These are phyloP conservation scores for Mycena haematopus DNA, from an alignment of 768 basidiomycete species.

Conservation along the genomic window DNA sequence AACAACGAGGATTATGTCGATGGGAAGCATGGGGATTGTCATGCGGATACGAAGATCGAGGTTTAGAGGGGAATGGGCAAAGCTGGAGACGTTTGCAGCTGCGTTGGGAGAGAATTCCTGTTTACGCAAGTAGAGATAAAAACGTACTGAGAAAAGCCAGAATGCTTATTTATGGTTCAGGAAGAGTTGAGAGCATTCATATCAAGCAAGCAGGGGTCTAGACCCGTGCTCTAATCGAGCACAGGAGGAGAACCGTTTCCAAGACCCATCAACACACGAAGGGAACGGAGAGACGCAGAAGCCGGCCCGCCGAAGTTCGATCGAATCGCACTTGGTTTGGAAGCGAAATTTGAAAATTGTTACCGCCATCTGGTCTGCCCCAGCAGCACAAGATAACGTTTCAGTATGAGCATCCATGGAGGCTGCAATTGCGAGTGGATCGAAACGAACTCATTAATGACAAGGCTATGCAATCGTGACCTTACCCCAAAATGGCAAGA, in stretches of 20 bases:
- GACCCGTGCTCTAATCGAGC: neutral
- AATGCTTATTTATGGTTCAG: constrained; percentile 6
- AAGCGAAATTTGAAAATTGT: neutral
- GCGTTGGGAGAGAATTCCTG: constrained; percentile 37
- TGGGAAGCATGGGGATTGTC: constrained; percentile 44
- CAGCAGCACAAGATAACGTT: neutral
- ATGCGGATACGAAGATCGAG: constrained; percentile 4
- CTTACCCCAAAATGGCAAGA: too few relatives aligned
- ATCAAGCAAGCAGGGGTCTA: neutral
- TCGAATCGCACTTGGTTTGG: constrained; percentile 8
- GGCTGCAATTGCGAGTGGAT: too few relatives aligned
- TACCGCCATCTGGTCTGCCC: neutral
- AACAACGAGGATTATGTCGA: constrained; percentile 55
- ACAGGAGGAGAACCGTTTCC: constrained; percentile 6
- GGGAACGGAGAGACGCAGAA: constrained; percentile 1
- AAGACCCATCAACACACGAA: constrained; percentile 9
- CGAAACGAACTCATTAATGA: too few relatives aligned
- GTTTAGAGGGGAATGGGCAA: constrained; percentile 19
- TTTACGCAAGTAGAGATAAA: constrained; percentile 37
- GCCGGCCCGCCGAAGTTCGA: constrained; percentile 14
- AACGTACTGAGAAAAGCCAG: constrained; percentile 10
- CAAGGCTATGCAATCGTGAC: too few relatives aligned
- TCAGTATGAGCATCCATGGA: too few relatives aligned
- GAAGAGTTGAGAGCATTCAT: neutral
- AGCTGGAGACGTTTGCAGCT: constrained; percentile 32